These are phyloP conservation scores for Hyaloscypha finlandica DNA, from an alignment of 495 filamentous ascomycete species.

Conservation along the genomic window DNA sequence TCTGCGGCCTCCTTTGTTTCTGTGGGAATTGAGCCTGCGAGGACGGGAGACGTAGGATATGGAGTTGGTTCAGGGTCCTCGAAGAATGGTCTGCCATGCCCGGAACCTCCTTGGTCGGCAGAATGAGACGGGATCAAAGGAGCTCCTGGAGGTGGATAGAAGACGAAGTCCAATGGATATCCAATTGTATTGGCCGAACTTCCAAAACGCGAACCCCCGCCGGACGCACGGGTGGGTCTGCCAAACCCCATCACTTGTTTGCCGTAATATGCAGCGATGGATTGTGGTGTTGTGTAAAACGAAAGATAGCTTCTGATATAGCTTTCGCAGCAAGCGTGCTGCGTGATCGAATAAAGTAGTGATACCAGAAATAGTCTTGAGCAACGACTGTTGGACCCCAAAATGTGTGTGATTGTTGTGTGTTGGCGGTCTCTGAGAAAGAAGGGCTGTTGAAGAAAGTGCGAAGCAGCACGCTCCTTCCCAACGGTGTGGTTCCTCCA, in stretches of 20 bases:
- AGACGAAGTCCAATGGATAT: no score
- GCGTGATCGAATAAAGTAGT: not conserved
- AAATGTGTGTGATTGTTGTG: not conserved
- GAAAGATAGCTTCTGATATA: not conserved
- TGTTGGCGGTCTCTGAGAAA: not conserved
- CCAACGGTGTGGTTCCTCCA: not conserved
- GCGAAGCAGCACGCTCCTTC: not conserved
- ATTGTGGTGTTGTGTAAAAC: not conserved
- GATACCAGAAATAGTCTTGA: not conserved
- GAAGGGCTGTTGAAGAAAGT: not conserved
- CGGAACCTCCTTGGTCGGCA: no score
- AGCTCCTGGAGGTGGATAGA: no score
- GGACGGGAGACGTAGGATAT: not conserved
- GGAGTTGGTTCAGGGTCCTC: not conserved
- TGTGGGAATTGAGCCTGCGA: not conserved
- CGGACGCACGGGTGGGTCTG: no score
- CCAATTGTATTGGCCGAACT: no score
- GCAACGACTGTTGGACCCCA: slow-evolving; percentile 1
- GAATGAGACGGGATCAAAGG: no score
- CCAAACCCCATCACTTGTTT: no score
- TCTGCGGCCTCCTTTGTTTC: not conserved
- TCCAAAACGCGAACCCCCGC: no score
- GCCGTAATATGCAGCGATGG: no score
- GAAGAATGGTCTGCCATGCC: not conserved
- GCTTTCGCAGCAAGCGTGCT: not conserved